These are phyloP conservation scores for Salix koriyanagi DNA, from an alignment of 345 rosid genomes.

Conservation along the genomic window DNA sequence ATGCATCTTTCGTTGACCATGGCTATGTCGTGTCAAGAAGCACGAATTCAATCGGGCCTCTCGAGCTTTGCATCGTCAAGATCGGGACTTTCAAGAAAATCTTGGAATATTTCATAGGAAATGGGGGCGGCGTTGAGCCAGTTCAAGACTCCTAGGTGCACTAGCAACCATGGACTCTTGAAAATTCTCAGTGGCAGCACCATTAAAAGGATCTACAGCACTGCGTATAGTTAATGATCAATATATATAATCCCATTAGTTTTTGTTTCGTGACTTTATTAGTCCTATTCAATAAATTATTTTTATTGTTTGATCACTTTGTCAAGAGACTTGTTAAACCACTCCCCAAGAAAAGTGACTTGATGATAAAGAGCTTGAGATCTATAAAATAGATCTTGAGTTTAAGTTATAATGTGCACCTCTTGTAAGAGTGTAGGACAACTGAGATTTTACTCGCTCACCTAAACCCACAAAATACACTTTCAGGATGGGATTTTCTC, in stretches of 20 bases:
- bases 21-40: slow-evolving; percentile 84
- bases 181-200: slow-evolving; percentile 59
- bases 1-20: slow-evolving; percentile 63
- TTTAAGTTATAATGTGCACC: too few species aligned
- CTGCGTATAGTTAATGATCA: slow-evolving; percentile 39
- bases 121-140: slow-evolving; percentile 87
- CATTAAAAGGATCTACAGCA: slow-evolving; percentile 55
- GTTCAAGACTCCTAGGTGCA: slow-evolving; percentile 94
- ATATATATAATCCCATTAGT: not conserved
- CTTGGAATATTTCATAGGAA: slow-evolving; percentile 63
- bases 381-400: too few species aligned
- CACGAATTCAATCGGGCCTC: slow-evolving; percentile 68
- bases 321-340: too few species aligned
- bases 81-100: slow-evolving; percentile 71
- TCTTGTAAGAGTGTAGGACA: too few species aligned
- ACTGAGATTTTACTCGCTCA: too few species aligned
- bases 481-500: too few species aligned
- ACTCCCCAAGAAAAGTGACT: too few species aligned
- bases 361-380: too few species aligned
- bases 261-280: not conserved
- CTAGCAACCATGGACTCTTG: slow-evolving; percentile 50
- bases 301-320: too few species aligned
- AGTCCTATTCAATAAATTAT: too few species aligned
- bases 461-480: rapidly evolving
- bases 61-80: slow-evolving; percentile 76